These are phyloP conservation scores for Fusarium chuoi DNA, from an alignment of 2,329 filamentous ascomycete species.

Conservation along the genomic window DNA sequence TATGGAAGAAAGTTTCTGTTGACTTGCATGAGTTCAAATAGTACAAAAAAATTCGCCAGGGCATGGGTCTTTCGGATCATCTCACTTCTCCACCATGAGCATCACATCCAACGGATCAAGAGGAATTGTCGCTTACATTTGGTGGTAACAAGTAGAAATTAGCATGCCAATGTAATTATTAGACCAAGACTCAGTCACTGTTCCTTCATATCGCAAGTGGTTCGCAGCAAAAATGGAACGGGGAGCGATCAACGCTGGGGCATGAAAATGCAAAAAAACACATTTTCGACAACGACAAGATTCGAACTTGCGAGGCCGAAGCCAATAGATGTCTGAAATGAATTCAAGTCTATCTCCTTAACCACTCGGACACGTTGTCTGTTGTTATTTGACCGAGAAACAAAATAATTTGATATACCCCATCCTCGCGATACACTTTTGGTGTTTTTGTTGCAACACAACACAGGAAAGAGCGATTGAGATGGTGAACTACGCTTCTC, in stretches of 20 bases:
- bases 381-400: fast-evolving
- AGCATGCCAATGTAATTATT: neutral
- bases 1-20: neutral
- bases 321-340: slow-evolving; percentile 4
- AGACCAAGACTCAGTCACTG: neutral
- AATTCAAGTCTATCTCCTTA: slow-evolving; percentile 21
- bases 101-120: neutral
- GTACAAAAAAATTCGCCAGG: neutral
- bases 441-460: neutral
- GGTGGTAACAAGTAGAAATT: neutral
- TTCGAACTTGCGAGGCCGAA: slow-evolving; percentile 24
- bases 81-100: neutral
- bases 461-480: neutral
- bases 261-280: neutral
- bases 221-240: neutral
- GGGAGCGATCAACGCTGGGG: neutral
- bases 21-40: fast-evolving
- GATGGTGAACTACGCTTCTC: neutral
- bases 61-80: neutral
- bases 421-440: neutral
- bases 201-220: neutral
- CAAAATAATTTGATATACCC: fast-evolving
- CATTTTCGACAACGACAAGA: slow-evolving; percentile 5
- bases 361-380: slow-evolving; percentile 27
- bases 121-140: neutral